phyloP scores from a whole-genome alignment of 2,329 filamentous ascomycete species.

The Penicillium sp. region DNA sequence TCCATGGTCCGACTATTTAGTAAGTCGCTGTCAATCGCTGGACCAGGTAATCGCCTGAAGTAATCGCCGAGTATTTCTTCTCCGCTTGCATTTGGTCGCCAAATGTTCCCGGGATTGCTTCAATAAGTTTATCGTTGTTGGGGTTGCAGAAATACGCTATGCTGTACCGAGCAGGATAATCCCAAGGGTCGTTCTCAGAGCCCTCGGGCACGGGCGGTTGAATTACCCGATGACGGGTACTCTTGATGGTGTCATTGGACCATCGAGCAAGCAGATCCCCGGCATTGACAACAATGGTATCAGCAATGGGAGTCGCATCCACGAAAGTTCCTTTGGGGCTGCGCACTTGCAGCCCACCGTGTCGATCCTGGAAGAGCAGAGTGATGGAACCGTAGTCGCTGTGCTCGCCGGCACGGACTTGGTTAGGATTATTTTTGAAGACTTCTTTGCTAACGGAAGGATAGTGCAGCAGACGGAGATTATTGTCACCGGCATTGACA shows the following conservation, averaged over 20 bases:
- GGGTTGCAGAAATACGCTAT: slow-evolving; percentile 94
- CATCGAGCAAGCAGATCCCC: slow-evolving; percentile 82
- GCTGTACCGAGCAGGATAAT: slow-evolving; percentile 76
- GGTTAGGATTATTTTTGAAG: slow-evolving; percentile 65
- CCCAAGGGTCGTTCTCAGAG: slow-evolving; percentile 32
- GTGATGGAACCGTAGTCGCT: slow-evolving; percentile 62
- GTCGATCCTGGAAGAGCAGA: slow-evolving; percentile 56
- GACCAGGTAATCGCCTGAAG: slow-evolving; percentile 77
- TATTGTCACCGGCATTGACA: slow-evolving; percentile 69
- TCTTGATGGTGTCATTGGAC: slow-evolving; percentile 90
- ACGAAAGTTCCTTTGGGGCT: slow-evolving; percentile 76
- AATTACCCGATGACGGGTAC: slow-evolving; percentile 85
- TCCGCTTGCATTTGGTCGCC: slow-evolving; percentile 55
- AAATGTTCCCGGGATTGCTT: slow-evolving; percentile 78
- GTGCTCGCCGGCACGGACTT: slow-evolving; percentile 76
- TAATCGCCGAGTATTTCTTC: slow-evolving; percentile 78
- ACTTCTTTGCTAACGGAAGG: slow-evolving; percentile 65
- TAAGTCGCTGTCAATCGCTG: slow-evolving; percentile 76
- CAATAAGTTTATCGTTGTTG: slow-evolving; percentile 72
- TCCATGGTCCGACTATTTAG: slow-evolving; percentile 5
- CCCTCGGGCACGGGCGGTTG: slow-evolving; percentile 66
- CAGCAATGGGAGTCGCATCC: slow-evolving; percentile 76
- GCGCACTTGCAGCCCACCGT: slow-evolving; percentile 61
- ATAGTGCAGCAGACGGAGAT: slow-evolving; percentile 73
- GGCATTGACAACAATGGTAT: slow-evolving; percentile 83